These are phyloP conservation scores for Bipolaris victoriae DNA, from an alignment of 2,329 filamentous ascomycete species.

Conservation along the genomic window DNA sequence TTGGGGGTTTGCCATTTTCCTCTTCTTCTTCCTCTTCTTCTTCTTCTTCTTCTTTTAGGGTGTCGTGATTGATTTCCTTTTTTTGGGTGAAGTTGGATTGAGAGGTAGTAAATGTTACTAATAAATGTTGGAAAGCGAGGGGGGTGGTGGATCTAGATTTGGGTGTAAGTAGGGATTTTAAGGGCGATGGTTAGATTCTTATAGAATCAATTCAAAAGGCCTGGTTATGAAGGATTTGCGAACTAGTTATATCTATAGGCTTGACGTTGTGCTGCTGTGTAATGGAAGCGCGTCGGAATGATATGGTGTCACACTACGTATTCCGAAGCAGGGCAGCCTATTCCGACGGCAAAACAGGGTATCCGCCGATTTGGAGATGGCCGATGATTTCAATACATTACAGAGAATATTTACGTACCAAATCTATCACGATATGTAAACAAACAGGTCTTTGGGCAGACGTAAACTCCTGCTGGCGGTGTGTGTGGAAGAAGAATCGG, in stretches of 20 bases:
- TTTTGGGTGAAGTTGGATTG: too few species aligned
- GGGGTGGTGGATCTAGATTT: not conserved
- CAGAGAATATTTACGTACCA: not conserved
- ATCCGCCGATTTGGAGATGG: not conserved
- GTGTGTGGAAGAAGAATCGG: not conserved
- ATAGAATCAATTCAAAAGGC: not conserved
- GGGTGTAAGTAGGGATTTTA: not conserved
- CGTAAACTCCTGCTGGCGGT: not conserved
- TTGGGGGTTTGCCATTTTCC: slow-evolving; percentile 9
- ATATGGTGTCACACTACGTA: not conserved
- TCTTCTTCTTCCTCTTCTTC: too few species aligned
- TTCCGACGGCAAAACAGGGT: slow-evolving; percentile 22
- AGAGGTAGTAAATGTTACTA: too few species aligned
- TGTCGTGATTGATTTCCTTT: too few species aligned
- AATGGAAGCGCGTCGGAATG: not conserved
- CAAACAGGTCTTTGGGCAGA: too few species aligned
- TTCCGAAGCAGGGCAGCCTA: slow-evolving; percentile 6
- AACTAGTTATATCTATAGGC: not conserved
- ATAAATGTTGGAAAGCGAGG: too few species aligned
- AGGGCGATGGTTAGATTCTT: not conserved
- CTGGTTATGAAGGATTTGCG: not conserved
- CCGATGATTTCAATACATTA: not conserved
- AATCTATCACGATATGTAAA: not conserved
- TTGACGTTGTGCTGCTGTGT: not conserved
- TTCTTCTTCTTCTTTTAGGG: too few species aligned